Percentiles rank a stretch among this genome's conserved stretches.
phyloP scores from a whole-genome alignment of 2,329 filamentous ascomycete genomes.

The Cryphonectria naterciae region DNA sequence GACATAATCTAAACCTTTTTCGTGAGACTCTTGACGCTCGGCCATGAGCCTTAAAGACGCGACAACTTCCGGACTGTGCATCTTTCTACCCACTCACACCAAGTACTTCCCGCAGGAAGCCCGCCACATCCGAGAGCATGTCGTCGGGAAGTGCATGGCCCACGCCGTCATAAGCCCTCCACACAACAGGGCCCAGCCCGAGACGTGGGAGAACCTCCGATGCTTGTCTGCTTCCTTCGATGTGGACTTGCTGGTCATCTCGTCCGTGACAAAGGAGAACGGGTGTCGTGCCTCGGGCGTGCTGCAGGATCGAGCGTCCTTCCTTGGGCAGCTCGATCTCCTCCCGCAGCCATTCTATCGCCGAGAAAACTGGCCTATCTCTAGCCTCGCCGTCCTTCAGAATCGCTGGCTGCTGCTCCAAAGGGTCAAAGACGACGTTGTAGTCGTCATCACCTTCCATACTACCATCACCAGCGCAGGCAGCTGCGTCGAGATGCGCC shows the following conservation, averaged over 20 bases:
- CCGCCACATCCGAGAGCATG: constrained; percentile 45
- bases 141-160: constrained; percentile 50
- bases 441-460: constrained; percentile 11
- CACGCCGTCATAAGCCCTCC: constrained; percentile 45
- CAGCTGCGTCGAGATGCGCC: constrained; percentile 25
- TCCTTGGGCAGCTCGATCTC: constrained; percentile 30
- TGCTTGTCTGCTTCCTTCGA: constrained; percentile 42
- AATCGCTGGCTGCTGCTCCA: constrained; percentile 17
- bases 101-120: constrained; percentile 35
- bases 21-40: background rate
- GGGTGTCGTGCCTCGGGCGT: constrained; percentile 36
- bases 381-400: constrained; percentile 22
- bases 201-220: constrained; percentile 40
- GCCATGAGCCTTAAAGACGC: background rate
- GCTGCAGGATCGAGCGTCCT: constrained; percentile 11
- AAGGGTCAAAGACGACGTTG: constrained; percentile 27
- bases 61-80: background rate
- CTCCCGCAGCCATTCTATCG: constrained; percentile 31
- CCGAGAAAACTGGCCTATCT: constrained; percentile 6
- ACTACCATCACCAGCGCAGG: background rate
- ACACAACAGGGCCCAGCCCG: constrained; percentile 39
- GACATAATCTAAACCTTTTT: background rate
- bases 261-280: constrained; percentile 52
- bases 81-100: background rate
- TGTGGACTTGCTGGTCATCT: constrained; percentile 47